These are phyloP conservation scores for Pseudogymnoascus sp. DNA, from an alignment of 2,329 filamentous ascomycete species.

Conservation along the genomic window DNA sequence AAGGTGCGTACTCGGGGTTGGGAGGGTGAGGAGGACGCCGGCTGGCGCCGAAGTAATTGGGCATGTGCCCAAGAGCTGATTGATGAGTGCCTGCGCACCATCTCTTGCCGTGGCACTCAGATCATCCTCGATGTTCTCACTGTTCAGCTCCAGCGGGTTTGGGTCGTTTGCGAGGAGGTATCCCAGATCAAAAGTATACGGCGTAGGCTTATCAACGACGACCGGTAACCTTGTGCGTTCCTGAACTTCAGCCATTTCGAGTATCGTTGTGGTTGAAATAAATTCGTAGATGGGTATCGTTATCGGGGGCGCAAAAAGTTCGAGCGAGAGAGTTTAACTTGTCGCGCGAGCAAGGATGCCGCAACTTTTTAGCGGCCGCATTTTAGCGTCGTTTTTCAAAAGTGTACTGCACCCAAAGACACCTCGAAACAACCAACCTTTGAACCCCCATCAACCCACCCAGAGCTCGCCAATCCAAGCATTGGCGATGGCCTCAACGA, in stretches of 20 bases:
- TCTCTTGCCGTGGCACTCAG: constrained; percentile 73
- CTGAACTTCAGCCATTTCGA: constrained; percentile 5
- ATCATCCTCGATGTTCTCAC: constrained; percentile 50
- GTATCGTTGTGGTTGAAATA: not conserved
- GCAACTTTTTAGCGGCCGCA: constrained; percentile 16
- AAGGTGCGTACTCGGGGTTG: constrained; percentile 57
- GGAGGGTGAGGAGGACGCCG: constrained; percentile 73
- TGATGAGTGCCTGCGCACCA: constrained; percentile 84
- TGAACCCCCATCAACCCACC: not conserved
- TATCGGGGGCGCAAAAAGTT: constrained; percentile 4
- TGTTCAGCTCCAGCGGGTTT: constrained; percentile 62
- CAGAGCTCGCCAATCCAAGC: constrained; percentile 6
- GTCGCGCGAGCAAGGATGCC: constrained; percentile 8
- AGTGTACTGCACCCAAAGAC: not conserved
- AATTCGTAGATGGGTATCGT: constrained; percentile 7
- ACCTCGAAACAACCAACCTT: not conserved
- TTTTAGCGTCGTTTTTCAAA: constrained; percentile 15
- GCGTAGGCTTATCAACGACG: constrained; percentile 71
- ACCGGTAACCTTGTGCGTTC: constrained; percentile 40
- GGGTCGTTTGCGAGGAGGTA: constrained; percentile 80
- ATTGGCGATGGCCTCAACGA: constrained; percentile 44
- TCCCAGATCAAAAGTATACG: constrained; percentile 87
- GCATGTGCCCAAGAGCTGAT: constrained; percentile 87
- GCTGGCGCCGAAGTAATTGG: constrained; percentile 60
- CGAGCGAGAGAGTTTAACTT: not conserved